phyloP scores from a whole-genome alignment of 2,329 filamentous ascomycete genomes.

The Scorias spongiosa region DNA sequence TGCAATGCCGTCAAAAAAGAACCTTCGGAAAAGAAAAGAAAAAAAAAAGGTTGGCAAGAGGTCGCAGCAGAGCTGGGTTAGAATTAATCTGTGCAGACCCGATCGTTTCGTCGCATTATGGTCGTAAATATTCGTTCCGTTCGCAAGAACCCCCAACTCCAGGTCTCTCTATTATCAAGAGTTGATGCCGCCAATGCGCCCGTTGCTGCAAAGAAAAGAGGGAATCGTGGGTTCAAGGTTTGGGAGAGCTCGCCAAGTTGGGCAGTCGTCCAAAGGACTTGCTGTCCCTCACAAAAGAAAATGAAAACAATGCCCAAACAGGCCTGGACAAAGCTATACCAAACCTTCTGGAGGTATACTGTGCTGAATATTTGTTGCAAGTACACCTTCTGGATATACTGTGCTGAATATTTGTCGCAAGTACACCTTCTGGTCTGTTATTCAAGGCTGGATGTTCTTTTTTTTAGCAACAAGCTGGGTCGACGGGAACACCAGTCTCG shows the following conservation, averaged over 20 bases:
- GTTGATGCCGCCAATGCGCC: background rate
- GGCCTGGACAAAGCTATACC: too few relatives aligned
- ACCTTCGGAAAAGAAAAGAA: background rate
- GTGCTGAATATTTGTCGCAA: too few relatives aligned
- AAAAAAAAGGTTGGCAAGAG: background rate
- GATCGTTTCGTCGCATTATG: conserved; percentile 1
- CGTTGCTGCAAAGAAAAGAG: background rate
- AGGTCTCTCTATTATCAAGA: too few relatives aligned
- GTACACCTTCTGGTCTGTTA: background rate
- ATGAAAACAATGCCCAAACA: too few relatives aligned
- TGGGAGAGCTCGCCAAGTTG: background rate
- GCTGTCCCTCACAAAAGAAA: too few relatives aligned
- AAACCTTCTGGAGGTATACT: too few relatives aligned
- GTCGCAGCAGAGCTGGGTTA: background rate
- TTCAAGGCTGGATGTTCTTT: background rate
- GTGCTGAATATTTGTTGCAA: too few relatives aligned
- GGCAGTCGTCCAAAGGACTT: background rate
- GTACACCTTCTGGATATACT: background rate
- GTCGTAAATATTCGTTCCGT: conserved; percentile 1
- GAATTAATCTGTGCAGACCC: background rate
- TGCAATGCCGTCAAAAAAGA: conserved; percentile 1
- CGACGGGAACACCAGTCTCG: background rate
- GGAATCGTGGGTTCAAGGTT: background rate
- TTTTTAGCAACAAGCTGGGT: background rate
- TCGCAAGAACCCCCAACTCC: conserved; percentile 3